Evolutionary conservation across 2,329 filamentous ascomycete genomes (phyloP).

Genomic region (Fusarium tanahbumbuense): DNA sequence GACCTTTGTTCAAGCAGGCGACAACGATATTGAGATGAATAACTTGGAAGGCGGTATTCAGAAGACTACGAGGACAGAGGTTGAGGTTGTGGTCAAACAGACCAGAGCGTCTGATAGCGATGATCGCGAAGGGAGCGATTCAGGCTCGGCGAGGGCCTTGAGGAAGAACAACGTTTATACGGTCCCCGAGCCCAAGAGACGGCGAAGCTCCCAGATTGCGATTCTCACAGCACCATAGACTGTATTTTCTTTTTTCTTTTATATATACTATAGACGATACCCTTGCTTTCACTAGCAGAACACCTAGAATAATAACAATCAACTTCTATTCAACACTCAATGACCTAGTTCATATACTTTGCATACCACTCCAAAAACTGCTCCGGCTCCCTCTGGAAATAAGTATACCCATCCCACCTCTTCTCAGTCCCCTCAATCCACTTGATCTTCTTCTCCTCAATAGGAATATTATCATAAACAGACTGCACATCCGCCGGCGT

Average conservation of each 20-base stretch:
- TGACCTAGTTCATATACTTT: constrained; percentile 18
- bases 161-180: constrained; percentile 37
- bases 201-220: neutral
- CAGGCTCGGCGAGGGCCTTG: constrained; percentile 37
- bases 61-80: constrained; percentile 44
- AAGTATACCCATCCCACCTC: constrained; percentile 29
- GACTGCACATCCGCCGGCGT: constrained; percentile 28
- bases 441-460: constrained; percentile 22
- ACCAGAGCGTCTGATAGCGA: constrained; percentile 32
- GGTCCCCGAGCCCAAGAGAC: neutral
- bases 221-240: constrained; percentile 1
- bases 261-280: constrained; percentile 15
- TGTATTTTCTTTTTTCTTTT: neutral
- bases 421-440: constrained; percentile 28
- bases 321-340: neutral
- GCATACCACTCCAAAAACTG: constrained; percentile 36
- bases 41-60: constrained; percentile 35
- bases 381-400: constrained; percentile 28
- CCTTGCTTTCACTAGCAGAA: constrained; percentile 7
- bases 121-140: constrained; percentile 40
- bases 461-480: constrained; percentile 29
- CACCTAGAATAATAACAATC: neutral
- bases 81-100: constrained; percentile 42
- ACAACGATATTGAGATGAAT: constrained; percentile 35
- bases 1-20: constrained; percentile 42